Evolutionary conservation across 2,329 filamentous ascomycete genomes (phyloP).

Genomic region (Herpotrichia juniperi): DNA sequence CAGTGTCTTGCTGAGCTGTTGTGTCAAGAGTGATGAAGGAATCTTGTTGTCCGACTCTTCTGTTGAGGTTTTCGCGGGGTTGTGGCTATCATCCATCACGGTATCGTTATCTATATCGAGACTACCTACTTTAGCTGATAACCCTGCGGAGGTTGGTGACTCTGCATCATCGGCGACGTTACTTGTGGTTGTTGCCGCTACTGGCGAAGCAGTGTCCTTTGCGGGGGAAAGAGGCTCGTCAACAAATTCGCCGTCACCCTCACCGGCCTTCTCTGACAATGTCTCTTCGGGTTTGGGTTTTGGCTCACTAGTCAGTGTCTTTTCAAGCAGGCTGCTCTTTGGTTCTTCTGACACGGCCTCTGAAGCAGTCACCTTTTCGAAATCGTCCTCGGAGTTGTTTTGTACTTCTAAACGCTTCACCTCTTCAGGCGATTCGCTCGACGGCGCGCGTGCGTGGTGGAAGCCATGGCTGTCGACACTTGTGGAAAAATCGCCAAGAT

Average conservation of each 20-base stretch:
- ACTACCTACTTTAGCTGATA: conserved; percentile 60
- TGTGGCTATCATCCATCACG: conserved; percentile 49
- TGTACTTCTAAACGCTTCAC: conserved; percentile 76
- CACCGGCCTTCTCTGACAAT: conserved; percentile 25
- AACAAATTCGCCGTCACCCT: conserved; percentile 71
- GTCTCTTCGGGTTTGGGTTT: conserved; percentile 50
- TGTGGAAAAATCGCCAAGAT: conserved; percentile 60
- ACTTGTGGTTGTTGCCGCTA: conserved; percentile 20
- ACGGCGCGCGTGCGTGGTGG: conserved; percentile 56
- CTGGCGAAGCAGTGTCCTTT: conserved; percentile 27
- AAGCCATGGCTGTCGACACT: conserved; percentile 60
- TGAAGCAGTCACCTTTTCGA: conserved; percentile 80
- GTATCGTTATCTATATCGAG: conserved; percentile 67
- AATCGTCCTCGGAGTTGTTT: conserved; percentile 87
- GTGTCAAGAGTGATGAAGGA: conserved; percentile 48
- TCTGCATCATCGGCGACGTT: conserved; percentile 41
- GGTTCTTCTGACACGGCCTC: conserved; percentile 75
- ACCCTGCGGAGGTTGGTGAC: conserved; percentile 58
- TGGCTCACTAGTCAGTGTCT: conserved; percentile 45
- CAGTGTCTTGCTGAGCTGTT: conserved; percentile 45
- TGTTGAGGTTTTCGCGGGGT: conserved; percentile 21
- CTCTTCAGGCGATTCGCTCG: conserved; percentile 64
- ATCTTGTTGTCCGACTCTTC: conserved; percentile 36
- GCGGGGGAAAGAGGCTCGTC: conserved; percentile 75
- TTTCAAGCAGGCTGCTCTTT: conserved; percentile 57